These are phyloP conservation scores for Blastobotrys aristatus DNA, from an alignment of 1,139 yeast species.

Conservation along the genomic window DNA sequence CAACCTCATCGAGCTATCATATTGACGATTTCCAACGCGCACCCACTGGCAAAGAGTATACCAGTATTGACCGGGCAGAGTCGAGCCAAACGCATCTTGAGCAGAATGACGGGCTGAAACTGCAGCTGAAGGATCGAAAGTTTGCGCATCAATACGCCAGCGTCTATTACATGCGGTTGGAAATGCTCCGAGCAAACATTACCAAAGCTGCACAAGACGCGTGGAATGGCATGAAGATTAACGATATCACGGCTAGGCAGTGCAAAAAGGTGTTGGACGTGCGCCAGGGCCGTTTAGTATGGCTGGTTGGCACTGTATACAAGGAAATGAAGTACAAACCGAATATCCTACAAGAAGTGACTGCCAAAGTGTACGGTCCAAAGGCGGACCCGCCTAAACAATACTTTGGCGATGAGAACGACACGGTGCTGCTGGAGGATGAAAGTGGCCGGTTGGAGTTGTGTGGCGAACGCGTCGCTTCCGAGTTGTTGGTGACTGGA, in stretches of 20 bases:
- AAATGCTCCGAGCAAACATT: slow-evolving; percentile 50
- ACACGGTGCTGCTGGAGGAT: slow-evolving; percentile 77
- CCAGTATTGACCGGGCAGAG: not conserved
- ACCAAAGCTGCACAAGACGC: slow-evolving; percentile 43
- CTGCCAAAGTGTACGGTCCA: slow-evolving; percentile 42
- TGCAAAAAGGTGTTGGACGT: slow-evolving; percentile 75
- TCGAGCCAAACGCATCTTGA: not conserved
- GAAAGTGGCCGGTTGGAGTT: slow-evolving; percentile 84
- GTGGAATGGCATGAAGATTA: slow-evolving; percentile 45
- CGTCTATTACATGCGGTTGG: slow-evolving; percentile 63
- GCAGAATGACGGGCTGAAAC: slow-evolving; percentile 3
- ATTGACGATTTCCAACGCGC: slow-evolving; percentile 9
- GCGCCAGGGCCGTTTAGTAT: slow-evolving; percentile 60
- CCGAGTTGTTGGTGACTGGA: slow-evolving; percentile 70
- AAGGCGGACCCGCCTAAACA: slow-evolving; percentile 37
- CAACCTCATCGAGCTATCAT: slow-evolving; percentile 5
- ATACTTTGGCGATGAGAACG: slow-evolving; percentile 45
- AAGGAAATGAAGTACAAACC: slow-evolving; percentile 83
- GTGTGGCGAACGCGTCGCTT: slow-evolving; percentile 53
- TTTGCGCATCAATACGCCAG: slow-evolving; percentile 71
- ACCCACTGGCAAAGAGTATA: not conserved
- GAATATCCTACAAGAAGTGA: slow-evolving; percentile 76
- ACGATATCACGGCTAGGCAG: slow-evolving; percentile 35
- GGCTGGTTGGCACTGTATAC: slow-evolving; percentile 89
- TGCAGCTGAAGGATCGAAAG: slow-evolving; percentile 36